Evolutionary conservation across 2,329 filamentous ascomycete genomes (phyloP).

Genomic region (Coleophoma cylindrospora): DNA sequence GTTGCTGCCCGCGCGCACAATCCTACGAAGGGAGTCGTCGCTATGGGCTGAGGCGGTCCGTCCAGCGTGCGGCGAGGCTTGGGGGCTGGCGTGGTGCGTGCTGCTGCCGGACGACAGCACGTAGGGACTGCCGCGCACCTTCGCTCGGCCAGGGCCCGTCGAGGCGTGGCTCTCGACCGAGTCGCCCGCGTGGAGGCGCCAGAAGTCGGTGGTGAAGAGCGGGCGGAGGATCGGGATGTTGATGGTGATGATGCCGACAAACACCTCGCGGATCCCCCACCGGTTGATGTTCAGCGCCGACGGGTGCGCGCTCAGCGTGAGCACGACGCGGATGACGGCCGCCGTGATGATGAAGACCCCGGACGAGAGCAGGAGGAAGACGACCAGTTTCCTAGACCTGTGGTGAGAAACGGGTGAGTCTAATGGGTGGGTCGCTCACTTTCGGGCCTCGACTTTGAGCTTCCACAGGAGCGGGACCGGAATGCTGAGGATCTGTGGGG

Average conservation of each 20-base stretch:
- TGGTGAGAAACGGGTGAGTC: too few species aligned
- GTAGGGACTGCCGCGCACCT: too few species aligned
- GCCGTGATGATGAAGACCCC: conserved; percentile 30
- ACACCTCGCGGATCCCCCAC: conserved; percentile 32
- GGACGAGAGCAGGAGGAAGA: conserved; percentile 27
- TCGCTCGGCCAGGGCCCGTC: too few species aligned
- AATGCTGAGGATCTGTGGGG: conserved; percentile 26
- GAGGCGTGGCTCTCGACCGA: too few species aligned
- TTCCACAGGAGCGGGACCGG: conserved; percentile 29
- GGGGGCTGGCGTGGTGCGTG: too few species aligned
- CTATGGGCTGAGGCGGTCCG: too few species aligned
- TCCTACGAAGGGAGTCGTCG: too few species aligned
- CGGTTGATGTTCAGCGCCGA: conserved; percentile 28
- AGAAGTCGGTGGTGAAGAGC: conserved; percentile 23
- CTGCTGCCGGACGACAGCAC: too few species aligned
- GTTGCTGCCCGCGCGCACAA: too few species aligned
- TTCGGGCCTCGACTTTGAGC: conserved; percentile 15
- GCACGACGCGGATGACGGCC: conserved; percentile 27
- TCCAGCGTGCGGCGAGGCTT: too few species aligned
- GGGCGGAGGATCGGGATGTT: conserved; percentile 29
- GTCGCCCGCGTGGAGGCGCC: conserved; percentile 5
- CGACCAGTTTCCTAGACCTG: conserved; percentile 21
- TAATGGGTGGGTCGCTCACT: too few species aligned
- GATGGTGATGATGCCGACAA: conserved; percentile 30
- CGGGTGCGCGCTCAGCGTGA: conserved; percentile 23